These are phyloP conservation scores for Eucalyptus erythrocorys DNA, from an alignment of 345 rosid species.

Conservation along the genomic window DNA sequence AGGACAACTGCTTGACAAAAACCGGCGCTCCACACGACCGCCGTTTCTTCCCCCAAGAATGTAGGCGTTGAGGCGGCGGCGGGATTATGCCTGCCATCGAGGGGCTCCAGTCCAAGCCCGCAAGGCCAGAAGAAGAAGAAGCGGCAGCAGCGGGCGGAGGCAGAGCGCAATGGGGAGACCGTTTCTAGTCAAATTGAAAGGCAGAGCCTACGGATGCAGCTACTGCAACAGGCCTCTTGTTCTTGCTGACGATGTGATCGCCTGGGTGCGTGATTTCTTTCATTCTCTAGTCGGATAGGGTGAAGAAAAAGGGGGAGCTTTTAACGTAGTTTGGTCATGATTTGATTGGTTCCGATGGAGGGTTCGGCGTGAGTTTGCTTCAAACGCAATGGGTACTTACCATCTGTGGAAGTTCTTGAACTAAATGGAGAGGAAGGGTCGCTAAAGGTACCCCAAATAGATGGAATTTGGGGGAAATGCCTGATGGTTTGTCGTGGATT, in stretches of 20 bases:
- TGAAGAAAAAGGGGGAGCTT: background rate
- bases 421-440: background rate
- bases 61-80: background rate
- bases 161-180: slow-evolving; percentile 15
- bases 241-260: slow-evolving; percentile 13
- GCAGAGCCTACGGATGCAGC: slow-evolving; percentile 16
- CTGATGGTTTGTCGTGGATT: background rate
- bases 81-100: background rate
- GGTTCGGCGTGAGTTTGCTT: background rate
- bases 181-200: slow-evolving; percentile 15
- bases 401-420: background rate
- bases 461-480: background rate
- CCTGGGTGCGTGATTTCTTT: background rate
- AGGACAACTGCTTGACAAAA: background rate
- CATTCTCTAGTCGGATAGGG: background rate
- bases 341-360: background rate
- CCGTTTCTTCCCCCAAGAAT: background rate
- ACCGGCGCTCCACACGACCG: background rate
- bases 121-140: background rate
- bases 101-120: background rate
- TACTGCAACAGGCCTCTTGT: slow-evolving; percentile 25
- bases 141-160: background rate
- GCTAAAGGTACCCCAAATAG: too few relatives aligned
- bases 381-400: background rate
- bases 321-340: background rate